Evolutionary conservation across 108 stramenopile genomes (phyloP), one percentile per base, ranked within the genome.

Genomic region (Skeletonema tropicum): DNA sequence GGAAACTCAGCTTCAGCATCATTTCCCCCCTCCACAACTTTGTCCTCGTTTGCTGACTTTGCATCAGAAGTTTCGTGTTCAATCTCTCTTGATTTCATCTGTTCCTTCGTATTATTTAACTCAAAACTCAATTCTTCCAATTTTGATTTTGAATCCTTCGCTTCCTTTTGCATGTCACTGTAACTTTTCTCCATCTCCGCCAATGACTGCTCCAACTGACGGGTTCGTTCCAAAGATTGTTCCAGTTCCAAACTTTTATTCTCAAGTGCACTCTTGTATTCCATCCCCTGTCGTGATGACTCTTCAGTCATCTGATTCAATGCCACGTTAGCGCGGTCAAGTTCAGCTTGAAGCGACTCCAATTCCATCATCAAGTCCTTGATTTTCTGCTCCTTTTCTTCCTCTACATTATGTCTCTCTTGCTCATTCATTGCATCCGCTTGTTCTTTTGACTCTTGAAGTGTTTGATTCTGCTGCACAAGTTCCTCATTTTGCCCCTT

Each of bases 321-420:
- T 66, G 64, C 52, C 0, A 42, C 0, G 31, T 64, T 38, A 11
- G 77, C 14, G 8, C 26, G 6, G 11, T 79, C 60, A 0, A 66
- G 23, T 29, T 67, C 42, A 21, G 12, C 21, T 35, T 72, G 70
- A 2, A 72, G 59, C 6, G 66, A 17, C 57, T 60, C 60, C 32
- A 79, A 66, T 52, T 72, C 77, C 11, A 3, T 29, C 15, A 42
- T 67, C 26, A 79, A 17, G 1, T 67, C 60, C 33, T 65, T 30
- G 60, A 73, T 73, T 42, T 79, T 71, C 9, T 38, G 33, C 52
- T 79, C 59, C 17, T 68, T 62, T 35, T 41, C 23, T 17, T 65
- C 21, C 6, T 60, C 55, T 23, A 70, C 25, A 3, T 55, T 17
- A 39, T 2, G 38, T 31, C 49, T 25, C 11, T 77, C 21, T 17